Conservation (phyloP, 2,329 filamentous ascomycete species). For the Chaetomiaceae sp. region DNA sequence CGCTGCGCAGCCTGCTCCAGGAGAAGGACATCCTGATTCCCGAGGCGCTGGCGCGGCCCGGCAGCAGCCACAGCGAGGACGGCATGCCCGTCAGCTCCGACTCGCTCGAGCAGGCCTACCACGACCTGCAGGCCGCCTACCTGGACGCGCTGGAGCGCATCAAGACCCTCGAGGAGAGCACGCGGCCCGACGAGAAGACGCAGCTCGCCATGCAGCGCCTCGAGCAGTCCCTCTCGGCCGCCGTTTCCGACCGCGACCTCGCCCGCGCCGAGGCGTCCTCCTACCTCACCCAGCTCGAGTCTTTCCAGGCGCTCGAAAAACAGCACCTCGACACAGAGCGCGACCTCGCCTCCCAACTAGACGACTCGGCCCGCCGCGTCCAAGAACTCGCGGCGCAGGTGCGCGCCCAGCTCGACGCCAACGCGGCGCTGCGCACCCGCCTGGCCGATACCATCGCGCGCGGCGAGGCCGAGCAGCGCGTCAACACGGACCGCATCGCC, state of each 20-base stretch:
- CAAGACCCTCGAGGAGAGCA: conserved; percentile 52
- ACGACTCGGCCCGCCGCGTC: conserved; percentile 69
- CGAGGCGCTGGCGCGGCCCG: conserved; percentile 47
- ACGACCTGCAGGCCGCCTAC: conserved; percentile 70
- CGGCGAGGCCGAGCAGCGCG: conserved; percentile 77
- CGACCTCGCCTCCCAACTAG: conserved; percentile 64
- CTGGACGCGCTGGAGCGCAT: conserved; percentile 62
- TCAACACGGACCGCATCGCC: conserved; percentile 77
- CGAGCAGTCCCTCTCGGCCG: conserved; percentile 63
- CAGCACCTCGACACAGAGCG: conserved; percentile 56
- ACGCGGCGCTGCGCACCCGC: conserved; percentile 68
- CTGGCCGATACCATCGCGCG: conserved; percentile 75
- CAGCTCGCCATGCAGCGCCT: conserved; percentile 60
- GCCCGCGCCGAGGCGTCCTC: conserved; percentile 60
- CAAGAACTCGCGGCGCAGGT: conserved; percentile 78
- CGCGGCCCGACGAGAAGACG: conserved; percentile 52
- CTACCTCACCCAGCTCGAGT: conserved; percentile 58
- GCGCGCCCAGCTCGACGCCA: conserved; percentile 72
- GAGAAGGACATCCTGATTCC: conserved; percentile 79
- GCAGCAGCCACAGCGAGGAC: conserved; percentile 35
- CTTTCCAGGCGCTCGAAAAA: conserved; percentile 53
- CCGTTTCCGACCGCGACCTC: conserved; percentile 68
- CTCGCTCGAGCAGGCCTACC: conserved; percentile 69
- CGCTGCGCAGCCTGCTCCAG: conserved; percentile 71
- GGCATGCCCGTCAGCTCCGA: conserved; percentile 58